Evolutionary conservation across 2,329 filamentous ascomycete species (phyloP).

Genomic region (Nigrospora osmanthi): DNA sequence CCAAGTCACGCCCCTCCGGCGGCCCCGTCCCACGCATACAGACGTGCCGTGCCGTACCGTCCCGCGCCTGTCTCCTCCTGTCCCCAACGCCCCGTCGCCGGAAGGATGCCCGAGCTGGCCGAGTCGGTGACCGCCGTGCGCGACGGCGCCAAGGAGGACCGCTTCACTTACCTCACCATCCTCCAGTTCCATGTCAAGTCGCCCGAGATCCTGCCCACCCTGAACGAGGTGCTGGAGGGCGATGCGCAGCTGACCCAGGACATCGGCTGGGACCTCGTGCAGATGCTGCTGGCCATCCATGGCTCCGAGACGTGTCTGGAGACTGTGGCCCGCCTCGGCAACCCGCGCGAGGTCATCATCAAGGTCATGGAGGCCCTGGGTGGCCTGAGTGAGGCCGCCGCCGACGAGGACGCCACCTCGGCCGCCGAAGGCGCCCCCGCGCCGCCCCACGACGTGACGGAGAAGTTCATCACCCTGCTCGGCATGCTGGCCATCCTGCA

Average conservation of each 20-base stretch:
- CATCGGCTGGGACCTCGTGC: constrained; percentile 79
- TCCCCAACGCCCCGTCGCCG: background rate
- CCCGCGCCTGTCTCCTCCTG: no score
- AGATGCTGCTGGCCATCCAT: constrained; percentile 61
- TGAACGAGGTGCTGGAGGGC: constrained; percentile 58
- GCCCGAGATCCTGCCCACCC: constrained; percentile 55
- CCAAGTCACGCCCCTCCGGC: no score
- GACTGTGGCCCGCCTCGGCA: constrained; percentile 68
- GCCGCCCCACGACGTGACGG: constrained; percentile 16
- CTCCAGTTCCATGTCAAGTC: constrained; percentile 62
- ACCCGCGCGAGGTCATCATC: constrained; percentile 73
- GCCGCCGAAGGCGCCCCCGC: constrained; percentile 12
- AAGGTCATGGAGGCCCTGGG: constrained; percentile 71
- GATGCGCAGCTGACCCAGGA: constrained; percentile 62
- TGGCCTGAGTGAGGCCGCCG: constrained; percentile 38
- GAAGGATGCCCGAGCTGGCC: constrained; percentile 2
- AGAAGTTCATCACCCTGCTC: constrained; percentile 61
- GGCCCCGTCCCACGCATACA: no score
- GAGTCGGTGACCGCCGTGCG: constrained; percentile 21
- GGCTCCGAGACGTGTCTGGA: constrained; percentile 64
- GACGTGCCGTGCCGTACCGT: no score
- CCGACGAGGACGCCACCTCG: constrained; percentile 32
- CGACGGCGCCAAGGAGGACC: constrained; percentile 38
- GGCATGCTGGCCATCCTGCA: constrained; percentile 68
- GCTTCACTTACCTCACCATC: constrained; percentile 71